phyloP scores from a whole-genome alignment of 2,329 filamentous ascomycete genomes.

The Volutella citrinella region DNA sequence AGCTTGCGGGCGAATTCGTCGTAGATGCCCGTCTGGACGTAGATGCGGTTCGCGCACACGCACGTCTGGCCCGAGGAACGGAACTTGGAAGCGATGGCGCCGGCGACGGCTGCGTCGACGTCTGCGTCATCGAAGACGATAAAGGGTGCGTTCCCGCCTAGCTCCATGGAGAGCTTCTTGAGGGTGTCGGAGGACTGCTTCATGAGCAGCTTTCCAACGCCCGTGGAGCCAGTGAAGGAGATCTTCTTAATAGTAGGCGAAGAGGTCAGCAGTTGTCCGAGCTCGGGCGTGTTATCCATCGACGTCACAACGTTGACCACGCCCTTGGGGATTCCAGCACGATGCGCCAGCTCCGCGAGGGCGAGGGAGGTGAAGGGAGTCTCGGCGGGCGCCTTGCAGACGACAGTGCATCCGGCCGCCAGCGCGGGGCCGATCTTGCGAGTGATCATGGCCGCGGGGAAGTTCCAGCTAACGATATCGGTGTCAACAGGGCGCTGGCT shows the following conservation, averaged over 20 bases:
- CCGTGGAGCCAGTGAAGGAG: conserved; percentile 67
- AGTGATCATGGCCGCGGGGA: conserved; percentile 28
- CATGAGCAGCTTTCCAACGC: conserved; percentile 61
- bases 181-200: conserved; percentile 57
- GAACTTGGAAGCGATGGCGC: conserved; percentile 87
- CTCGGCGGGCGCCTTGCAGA: conserved; percentile 69
- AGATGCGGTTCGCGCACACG: conserved; percentile 83
- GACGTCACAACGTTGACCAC: conserved; percentile 28
- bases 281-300: conserved; percentile 26
- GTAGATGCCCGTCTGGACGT: conserved; percentile 75
- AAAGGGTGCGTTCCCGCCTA: conserved; percentile 66
- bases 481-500: too few relatives aligned
- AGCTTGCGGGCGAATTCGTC: conserved; percentile 69
- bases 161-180: conserved; percentile 66
- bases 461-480: conserved; percentile 19
- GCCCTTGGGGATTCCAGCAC: conserved; percentile 65
- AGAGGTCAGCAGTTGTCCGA: conserved; percentile 22
- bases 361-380: conserved; percentile 73
- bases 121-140: conserved; percentile 71
- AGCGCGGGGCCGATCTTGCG: conserved; percentile 52
- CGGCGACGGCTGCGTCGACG: conserved; percentile 77
- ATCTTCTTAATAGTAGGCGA: conserved; percentile 47
- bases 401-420: conserved; percentile 75
- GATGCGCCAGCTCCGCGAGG: conserved; percentile 63
- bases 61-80: conserved; percentile 94